These are phyloP conservation scores for Pichia sp. DNA, from an alignment of 1,139 yeast genomes.

Conservation along the genomic window DNA sequence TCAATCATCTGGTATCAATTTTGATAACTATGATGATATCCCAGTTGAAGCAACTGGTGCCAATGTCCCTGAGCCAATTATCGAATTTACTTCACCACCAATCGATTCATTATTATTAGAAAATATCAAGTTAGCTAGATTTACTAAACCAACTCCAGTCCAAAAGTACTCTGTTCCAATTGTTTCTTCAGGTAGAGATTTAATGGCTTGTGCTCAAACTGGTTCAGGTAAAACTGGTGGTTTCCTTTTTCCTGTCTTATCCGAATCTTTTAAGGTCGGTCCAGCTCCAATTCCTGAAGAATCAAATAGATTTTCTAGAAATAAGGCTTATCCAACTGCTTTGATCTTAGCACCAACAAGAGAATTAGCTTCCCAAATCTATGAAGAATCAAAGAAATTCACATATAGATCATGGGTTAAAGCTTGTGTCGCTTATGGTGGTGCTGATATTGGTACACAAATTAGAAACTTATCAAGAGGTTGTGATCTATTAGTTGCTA, in stretches of 20 bases:
- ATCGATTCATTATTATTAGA: slow-evolving; percentile 80
- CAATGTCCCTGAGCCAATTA: slow-evolving; percentile 89
- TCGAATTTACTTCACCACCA: slow-evolving; percentile 86
- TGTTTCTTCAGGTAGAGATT: slow-evolving; percentile 90
- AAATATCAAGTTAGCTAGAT: slow-evolving; percentile 82
- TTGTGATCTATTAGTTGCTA: slow-evolving; percentile 92
- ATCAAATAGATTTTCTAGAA: slow-evolving; percentile 51
- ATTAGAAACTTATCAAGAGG: slow-evolving; percentile 87
- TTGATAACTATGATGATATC: slow-evolving; percentile 95
- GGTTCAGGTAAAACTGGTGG: slow-evolving; percentile 99
- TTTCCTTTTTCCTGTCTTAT: slow-evolving; percentile 93
- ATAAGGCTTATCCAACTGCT: slow-evolving; percentile 90
- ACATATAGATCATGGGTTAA: slow-evolving; percentile 98
- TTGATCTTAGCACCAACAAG: slow-evolving; percentile 97
- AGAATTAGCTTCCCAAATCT: slow-evolving; percentile 95
- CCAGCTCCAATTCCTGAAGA: slow-evolving; percentile 57
- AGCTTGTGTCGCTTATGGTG: slow-evolving; percentile 96
- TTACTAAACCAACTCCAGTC: slow-evolving; percentile 95
- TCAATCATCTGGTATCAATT: slow-evolving; percentile 96
- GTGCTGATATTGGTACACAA: slow-evolving; percentile 89
- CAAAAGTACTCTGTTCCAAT: slow-evolving; percentile 98
- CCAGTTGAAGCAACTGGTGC: slow-evolving; percentile 98
- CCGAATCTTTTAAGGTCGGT: slow-evolving; percentile 84
- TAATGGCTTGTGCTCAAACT: slow-evolving; percentile 99
- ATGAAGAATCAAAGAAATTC: slow-evolving; percentile 91